Base-by-base conservation (phyloP, 305 asterid genomes). In the Ilex paraguariensis region DNA sequence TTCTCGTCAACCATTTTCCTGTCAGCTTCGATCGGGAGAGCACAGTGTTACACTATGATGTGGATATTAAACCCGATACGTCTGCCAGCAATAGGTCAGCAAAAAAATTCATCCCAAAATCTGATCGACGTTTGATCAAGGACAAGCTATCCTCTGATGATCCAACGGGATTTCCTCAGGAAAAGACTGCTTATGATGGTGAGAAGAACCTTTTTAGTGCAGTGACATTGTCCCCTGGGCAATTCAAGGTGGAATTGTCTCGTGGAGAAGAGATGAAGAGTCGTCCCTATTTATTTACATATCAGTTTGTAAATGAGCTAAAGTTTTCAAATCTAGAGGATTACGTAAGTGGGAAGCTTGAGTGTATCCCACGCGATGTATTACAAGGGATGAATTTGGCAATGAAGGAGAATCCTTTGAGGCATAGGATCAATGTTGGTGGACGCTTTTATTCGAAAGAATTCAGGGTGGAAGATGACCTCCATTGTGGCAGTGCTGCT, bases 321-420 rank as follows among this genome's bases (percentile, higher is more conserved):
- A 70, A 65, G 62, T 69, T 82, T 28, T 78, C 81, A 1, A 84
- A 73, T 75, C 63, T 87, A 77, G 81, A 75, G 52, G 91, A 82
- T 58, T 84, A 84, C 64, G 57, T 84, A 7, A 49, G 64, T 56
- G 88, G 86, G 32, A 66, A 21, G 6, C 54, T 65, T 33, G 52
- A 79, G 2, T 16, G 46, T 13, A 54, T 68, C 42, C 95, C 95
- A 61, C 95, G 88, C 66, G 87, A 76, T 61, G 67, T 84, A 60
- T 79, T 84, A 62, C 95, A 82, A 39, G 86, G 82, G 33, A 72
- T 84, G 90, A 88, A 82, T 60, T 49, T 87, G 73, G 85, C 82
- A 53, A 70, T 84, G 91, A 87, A 87, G 76, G 92, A 84, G 57
- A 84, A 87, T 71, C 90, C 92, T 59, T 59, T 80, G 7, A 82